Evolutionary conservation across 1,139 yeast genomes (phyloP).

Genomic region (Meyerozyma sp.): DNA sequence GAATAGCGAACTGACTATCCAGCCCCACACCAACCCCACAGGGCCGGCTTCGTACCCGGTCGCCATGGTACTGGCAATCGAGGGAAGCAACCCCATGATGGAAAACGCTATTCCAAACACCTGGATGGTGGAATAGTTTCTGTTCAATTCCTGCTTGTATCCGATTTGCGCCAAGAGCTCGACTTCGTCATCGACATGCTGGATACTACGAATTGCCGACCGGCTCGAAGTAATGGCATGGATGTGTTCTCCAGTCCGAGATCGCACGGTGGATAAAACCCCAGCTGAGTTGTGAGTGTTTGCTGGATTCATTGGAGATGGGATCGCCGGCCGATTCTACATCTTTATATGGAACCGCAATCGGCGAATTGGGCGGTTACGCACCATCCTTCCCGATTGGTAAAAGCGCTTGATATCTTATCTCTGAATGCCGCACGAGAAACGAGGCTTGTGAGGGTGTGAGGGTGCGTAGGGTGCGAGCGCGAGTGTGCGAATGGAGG

Average conservation of each 20-base stretch:
- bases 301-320: background rate
- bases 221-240: slow-evolving; percentile 18
- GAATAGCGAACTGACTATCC: slow-evolving; percentile 6
- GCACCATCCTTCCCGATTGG: too few relatives aligned
- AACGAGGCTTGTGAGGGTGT: too few relatives aligned
- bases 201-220: slow-evolving; percentile 18
- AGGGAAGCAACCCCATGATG: slow-evolving; percentile 12
- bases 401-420: too few relatives aligned
- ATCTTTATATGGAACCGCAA: background rate
- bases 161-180: slow-evolving; percentile 4
- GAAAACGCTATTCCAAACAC: slow-evolving; percentile 13
- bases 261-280: background rate
- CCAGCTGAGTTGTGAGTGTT: slow-evolving; percentile 7
- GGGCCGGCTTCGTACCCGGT: slow-evolving; percentile 7
- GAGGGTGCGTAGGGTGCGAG: too few relatives aligned
- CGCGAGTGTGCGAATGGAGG: too few relatives aligned
- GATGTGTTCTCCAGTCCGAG: slow-evolving; percentile 13
- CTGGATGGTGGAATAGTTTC: slow-evolving; percentile 9
- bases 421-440: too few relatives aligned
- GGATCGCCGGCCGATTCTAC: background rate
- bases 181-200: background rate
- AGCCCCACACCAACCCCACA: slow-evolving; percentile 9
- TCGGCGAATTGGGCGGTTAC: background rate
- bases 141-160: slow-evolving; percentile 11
- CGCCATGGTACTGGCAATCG: slow-evolving; percentile 7